Evolutionary conservation across 2,329 filamentous ascomycete species (phyloP).

Genomic region (Celoporthe dispersa): DNA sequence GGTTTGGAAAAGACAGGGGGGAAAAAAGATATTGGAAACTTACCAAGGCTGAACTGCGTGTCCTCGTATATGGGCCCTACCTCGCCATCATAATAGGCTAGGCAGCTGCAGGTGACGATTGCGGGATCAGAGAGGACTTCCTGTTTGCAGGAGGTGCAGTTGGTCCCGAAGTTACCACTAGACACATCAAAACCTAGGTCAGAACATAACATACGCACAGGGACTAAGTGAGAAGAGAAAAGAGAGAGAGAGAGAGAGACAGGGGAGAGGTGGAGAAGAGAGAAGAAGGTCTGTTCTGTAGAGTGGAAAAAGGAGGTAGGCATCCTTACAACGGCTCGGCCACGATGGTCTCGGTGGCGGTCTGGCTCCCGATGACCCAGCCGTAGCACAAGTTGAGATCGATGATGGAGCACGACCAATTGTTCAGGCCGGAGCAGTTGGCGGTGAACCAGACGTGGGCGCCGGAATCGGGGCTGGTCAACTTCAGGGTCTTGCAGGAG

Average conservation of each 20-base stretch:
- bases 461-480: not conserved
- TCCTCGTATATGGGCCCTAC: not conserved
- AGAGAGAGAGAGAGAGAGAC: not conserved
- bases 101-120: not conserved
- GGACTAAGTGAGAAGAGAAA: not conserved
- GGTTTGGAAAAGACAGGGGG: not conserved
- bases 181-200: not conserved
- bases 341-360: not conserved
- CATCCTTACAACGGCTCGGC: not conserved
- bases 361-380: slow-evolving; percentile 3
- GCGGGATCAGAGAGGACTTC: not conserved
- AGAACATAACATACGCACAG: not conserved
- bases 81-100: not conserved
- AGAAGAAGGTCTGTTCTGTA: not conserved
- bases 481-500: not conserved
- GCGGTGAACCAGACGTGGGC: not conserved
- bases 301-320: not conserved
- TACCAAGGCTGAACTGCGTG: slow-evolving; percentile 1
- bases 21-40: not conserved
- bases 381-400: not conserved
- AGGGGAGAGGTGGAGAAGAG: not conserved
- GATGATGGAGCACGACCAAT: slow-evolving; percentile 4
- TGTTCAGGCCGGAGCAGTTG: not conserved
- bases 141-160: not conserved
- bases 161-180: slow-evolving; percentile 1